Conservation (phyloP, 139 green algal species). For the Coccomyxa sp. region DNA sequence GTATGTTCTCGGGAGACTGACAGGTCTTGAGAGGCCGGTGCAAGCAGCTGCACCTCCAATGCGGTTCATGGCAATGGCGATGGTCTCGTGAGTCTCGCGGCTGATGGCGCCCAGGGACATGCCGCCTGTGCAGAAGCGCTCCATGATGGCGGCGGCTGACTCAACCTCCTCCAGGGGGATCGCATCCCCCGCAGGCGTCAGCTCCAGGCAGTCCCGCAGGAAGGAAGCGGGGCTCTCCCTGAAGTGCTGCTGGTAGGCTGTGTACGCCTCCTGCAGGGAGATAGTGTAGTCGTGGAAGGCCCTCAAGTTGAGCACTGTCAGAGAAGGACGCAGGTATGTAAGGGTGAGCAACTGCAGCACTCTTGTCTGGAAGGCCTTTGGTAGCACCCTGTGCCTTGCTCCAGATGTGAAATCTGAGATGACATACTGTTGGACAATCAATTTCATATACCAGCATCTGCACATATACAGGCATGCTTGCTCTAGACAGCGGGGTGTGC, state of each 20-base stretch:
- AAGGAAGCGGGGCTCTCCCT: slow-evolving; percentile 63
- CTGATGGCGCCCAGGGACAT: slow-evolving; percentile 98
- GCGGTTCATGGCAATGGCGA: slow-evolving; percentile 98
- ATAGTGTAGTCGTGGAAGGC: no score
- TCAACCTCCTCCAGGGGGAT: slow-evolving; percentile 88
- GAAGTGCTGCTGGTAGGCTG: slow-evolving; percentile 89
- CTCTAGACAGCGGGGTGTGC: not conserved
- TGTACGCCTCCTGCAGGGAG: slow-evolving; percentile 56
- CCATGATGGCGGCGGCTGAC: slow-evolving; percentile 82
- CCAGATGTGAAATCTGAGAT: not conserved
- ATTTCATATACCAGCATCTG: no score
- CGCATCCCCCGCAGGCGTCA: slow-evolving; percentile 50
- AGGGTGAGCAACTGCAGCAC: no score
- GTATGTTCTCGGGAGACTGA: not conserved
- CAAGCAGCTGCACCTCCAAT: slow-evolving; percentile 72
- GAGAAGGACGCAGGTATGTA: not conserved
- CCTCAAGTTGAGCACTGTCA: no score
- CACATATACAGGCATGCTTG: no score
- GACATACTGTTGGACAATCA: no score
- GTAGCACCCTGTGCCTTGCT: not conserved
- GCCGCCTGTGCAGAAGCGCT: slow-evolving; percentile 97
- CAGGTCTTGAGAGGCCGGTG: not conserved
- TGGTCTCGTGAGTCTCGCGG: slow-evolving; percentile 96
- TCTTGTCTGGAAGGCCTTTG: no score
- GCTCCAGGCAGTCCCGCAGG: slow-evolving; percentile 89